Evolutionary conservation across 306 rosid genomes (phyloP), one percentile per base, ranked within the genome.

Genomic region (Morella rubra): DNA sequence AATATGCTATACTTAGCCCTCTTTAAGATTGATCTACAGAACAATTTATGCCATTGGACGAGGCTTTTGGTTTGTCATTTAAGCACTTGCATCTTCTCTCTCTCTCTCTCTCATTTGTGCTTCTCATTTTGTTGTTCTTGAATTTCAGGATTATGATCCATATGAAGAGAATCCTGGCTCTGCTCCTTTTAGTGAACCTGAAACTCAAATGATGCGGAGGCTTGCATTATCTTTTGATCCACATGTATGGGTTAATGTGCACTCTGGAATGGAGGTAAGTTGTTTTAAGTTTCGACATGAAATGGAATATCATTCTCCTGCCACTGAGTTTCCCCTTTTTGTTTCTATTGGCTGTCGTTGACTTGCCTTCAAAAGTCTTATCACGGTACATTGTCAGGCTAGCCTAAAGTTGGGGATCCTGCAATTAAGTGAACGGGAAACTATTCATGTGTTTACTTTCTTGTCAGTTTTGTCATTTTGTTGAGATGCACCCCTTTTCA

Each of bases 191-290:
- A 96, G 99, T 12, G 99, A 96, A 90, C 99, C 99, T 42, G 99
- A 96, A 92, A 85, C 93, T 81, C 98, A 92, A 84, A 87, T 92
- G 37, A 91, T 96, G 92, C 88, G 98, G 84, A 92, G 89, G 77
- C 90, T 96, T 77, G 98, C 96, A 19, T 14, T 91, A 71, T 88
- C 96, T 71, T 96, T 96, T 87, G 87, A 96, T 77, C 99, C 99
- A 19, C 98, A 96, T 81, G 53, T 96, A 76, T 96, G 99, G 99
- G 66, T 92, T 80, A 96, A 96, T 72, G 91, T 96, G 81, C 99
- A 96, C 90, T 96, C 99, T 37, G 99, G 99, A 78, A 96, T 96
- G 99, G 96, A 96, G 93, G 99, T 89, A 77, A 76, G 70, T 75
- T 79, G 41, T 46, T 49, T 51, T 65, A 58, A 32, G 37, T 32